A percentile compares a stretch with the other conserved stretches of the same genome.
These are phyloP conservation scores for Sclerotinia minor DNA, from an alignment of 2,329 filamentous ascomycete species.

Conservation along the genomic window DNA sequence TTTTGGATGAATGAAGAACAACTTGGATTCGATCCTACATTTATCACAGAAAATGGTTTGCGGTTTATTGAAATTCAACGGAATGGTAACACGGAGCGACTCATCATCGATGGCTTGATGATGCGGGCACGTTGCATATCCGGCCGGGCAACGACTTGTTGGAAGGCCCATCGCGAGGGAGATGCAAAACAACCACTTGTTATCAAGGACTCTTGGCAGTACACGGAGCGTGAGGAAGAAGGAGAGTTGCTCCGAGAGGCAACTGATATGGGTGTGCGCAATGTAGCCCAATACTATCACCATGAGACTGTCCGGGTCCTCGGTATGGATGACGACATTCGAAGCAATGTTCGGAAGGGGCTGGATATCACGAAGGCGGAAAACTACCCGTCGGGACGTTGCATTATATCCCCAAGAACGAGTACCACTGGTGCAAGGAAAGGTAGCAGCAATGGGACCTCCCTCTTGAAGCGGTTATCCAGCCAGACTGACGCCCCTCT, in stretches of 20 bases:
- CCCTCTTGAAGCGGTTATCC: too few relatives aligned
- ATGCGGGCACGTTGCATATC: slow-evolving; percentile 41
- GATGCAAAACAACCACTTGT: slow-evolving; percentile 42
- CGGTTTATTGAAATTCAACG: too few relatives aligned
- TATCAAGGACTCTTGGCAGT: slow-evolving; percentile 51
- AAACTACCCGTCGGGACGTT: background rate
- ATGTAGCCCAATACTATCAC: slow-evolving; percentile 48
- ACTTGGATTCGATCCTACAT: too few relatives aligned
- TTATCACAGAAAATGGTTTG: too few relatives aligned
- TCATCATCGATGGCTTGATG: too few relatives aligned
- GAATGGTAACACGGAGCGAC: too few relatives aligned
- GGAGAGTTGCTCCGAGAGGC: slow-evolving; percentile 45
- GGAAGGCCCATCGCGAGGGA: slow-evolving; percentile 46
- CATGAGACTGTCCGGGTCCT: slow-evolving; percentile 45
- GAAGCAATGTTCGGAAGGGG: slow-evolving; percentile 40
- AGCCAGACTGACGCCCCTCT: too few relatives aligned
- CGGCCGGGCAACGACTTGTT: slow-evolving; percentile 48
- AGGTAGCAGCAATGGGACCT: too few relatives aligned
- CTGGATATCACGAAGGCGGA: slow-evolving; percentile 31
- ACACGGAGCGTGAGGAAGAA: slow-evolving; percentile 46
- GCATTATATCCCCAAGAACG: slow-evolving; percentile 1
- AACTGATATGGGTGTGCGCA: slow-evolving; percentile 43
- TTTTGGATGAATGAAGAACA: too few relatives aligned
- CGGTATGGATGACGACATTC: slow-evolving; percentile 38
- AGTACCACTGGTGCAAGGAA: slow-evolving; percentile 23